phyloP scores from a whole-genome alignment of 2,329 filamentous ascomycete species.

The Scedosporium dehoogii region DNA sequence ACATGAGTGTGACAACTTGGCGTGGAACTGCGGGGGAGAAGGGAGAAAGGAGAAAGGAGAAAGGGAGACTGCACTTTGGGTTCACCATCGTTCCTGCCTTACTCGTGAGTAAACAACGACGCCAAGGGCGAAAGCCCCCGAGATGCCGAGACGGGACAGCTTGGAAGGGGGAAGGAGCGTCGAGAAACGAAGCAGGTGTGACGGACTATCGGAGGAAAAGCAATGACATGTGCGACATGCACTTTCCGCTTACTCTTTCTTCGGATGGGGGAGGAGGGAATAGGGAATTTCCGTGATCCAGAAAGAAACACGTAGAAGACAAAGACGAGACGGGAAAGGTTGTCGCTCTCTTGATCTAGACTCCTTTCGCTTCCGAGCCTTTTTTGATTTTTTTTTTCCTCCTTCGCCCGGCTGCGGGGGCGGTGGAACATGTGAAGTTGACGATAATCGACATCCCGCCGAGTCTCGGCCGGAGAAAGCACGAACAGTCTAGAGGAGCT shows the following conservation, averaged over 20 bases:
- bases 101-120: not conserved
- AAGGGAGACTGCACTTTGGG: not conserved
- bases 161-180: not conserved
- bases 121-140: not conserved
- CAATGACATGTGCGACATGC: not conserved
- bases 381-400: no score
- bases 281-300: not conserved
- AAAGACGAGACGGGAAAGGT: not conserved
- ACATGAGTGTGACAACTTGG: not conserved
- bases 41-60: not conserved
- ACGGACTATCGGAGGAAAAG: not conserved
- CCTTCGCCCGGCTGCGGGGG: no score
- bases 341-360: no score
- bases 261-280: not conserved
- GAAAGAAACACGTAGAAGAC: not conserved
- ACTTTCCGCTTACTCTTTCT: not conserved
- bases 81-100: not conserved
- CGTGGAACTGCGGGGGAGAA: not conserved
- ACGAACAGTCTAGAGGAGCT: not conserved
- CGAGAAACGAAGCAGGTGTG: not conserved
- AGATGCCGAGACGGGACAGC: not conserved
- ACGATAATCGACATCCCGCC: not conserved
- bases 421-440: not conserved
- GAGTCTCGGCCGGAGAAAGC: not conserved
- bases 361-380: no score